Evolutionary conservation across 1,139 yeast species (phyloP).

Genomic region (Casaregolazyma suthepensis): DNA sequence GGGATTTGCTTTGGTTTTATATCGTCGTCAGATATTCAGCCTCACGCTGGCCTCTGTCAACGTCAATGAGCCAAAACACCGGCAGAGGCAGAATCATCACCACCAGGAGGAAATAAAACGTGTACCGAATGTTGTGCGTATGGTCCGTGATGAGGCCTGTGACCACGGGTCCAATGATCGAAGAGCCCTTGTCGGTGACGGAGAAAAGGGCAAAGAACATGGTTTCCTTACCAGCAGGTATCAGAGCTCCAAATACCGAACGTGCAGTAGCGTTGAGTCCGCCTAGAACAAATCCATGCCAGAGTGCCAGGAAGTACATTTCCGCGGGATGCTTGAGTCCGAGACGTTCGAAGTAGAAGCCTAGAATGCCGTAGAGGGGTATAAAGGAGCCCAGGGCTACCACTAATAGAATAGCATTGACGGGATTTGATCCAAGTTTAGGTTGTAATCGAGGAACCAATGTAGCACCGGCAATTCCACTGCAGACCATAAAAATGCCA

Average conservation of each 20-base stretch:
- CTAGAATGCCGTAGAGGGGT: constrained; percentile 60
- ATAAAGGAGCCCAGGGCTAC: constrained; percentile 56
- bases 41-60: constrained; percentile 46
- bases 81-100: constrained; percentile 49
- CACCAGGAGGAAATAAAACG: constrained; percentile 53
- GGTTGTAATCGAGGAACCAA: constrained; percentile 45
- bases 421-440: constrained; percentile 35
- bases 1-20: not conserved
- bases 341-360: constrained; percentile 44
- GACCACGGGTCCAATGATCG: constrained; percentile 59
- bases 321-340: constrained; percentile 58
- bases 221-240: constrained; percentile 64
- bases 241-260: constrained; percentile 54
- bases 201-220: constrained; percentile 64
- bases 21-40: constrained; percentile 25
- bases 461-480: constrained; percentile 59
- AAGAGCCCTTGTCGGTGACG: constrained; percentile 69
- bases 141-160: constrained; percentile 60
- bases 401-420: constrained; percentile 43
- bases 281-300: constrained; percentile 69
- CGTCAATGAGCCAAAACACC: constrained; percentile 44
- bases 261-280: constrained; percentile 61
- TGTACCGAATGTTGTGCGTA: constrained; percentile 62
- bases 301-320: constrained; percentile 56
- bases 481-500: constrained; percentile 55